Percentiles rank a stretch among this genome's conserved stretches.
Evolutionary conservation across 1,284 basidiomycete species (phyloP).

Genomic region (Rhodotorula glutinis): DNA sequence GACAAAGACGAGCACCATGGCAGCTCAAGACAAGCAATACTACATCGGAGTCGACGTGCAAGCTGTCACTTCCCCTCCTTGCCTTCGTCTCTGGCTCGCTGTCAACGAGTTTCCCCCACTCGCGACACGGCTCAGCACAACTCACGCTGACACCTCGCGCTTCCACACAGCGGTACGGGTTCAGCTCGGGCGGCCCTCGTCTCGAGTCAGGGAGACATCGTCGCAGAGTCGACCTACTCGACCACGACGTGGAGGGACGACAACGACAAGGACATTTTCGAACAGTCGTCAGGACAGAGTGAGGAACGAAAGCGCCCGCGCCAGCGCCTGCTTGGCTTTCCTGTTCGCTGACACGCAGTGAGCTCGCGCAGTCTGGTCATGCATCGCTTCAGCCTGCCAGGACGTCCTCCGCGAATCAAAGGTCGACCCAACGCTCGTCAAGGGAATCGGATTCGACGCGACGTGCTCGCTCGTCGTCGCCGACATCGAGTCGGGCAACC

Average conservation of each 20-base stretch:
- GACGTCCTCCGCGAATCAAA: conserved; percentile 65
- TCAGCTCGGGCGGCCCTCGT: conserved; percentile 87
- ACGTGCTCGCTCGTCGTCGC: conserved; percentile 93
- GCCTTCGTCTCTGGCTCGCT: background rate
- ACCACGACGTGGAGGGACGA: conserved; percentile 82
- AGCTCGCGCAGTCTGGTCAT: conserved; percentile 81
- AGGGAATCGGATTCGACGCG: conserved; percentile 92
- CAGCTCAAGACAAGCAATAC: conserved; percentile 42
- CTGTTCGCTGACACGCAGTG: no score
- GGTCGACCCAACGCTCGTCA: conserved; percentile 64
- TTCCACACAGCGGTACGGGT: conserved; percentile 67
- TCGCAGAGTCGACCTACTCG: conserved; percentile 71
- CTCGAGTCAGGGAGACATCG: conserved; percentile 67
- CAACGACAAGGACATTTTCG: conserved; percentile 85
- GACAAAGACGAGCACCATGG: background rate
- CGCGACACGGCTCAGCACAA: no score
- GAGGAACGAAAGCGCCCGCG: no score
- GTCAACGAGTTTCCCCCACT: background rate
- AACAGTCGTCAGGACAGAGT: conserved; percentile 64
- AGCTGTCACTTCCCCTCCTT: conserved; percentile 33
- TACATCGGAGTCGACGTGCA: conserved; percentile 61
- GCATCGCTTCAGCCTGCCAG: conserved; percentile 67
- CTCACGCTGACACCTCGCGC: no score
- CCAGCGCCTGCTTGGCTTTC: no score
- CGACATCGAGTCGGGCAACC: conserved; percentile 63